These are phyloP conservation scores for Tremella fuciformis DNA, from an alignment of 768 basidiomycete species.

Conservation along the genomic window DNA sequence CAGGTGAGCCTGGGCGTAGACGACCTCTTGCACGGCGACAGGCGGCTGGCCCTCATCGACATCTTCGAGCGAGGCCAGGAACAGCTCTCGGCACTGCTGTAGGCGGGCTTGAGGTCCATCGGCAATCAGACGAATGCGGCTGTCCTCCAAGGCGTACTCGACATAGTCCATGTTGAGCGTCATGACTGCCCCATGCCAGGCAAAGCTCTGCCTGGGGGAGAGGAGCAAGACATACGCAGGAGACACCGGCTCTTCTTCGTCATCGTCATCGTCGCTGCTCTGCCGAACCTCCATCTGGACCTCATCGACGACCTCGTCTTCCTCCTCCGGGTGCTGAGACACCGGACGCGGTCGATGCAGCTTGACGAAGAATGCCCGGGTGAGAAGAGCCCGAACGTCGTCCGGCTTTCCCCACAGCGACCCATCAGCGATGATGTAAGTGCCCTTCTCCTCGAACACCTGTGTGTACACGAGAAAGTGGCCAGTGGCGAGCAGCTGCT, in stretches of 20 bases:
- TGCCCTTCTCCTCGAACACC: conserved; percentile 79
- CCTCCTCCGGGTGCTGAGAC: neutral
- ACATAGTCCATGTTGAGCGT: conserved; percentile 67
- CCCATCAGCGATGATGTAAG: conserved; percentile 80
- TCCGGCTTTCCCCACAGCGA: conserved; percentile 73
- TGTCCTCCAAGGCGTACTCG: conserved; percentile 78
- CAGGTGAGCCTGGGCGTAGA: conserved; percentile 84
- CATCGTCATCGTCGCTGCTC: conserved; percentile 28
- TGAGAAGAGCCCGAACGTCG: conserved; percentile 71
- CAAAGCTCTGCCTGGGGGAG: conserved; percentile 77
- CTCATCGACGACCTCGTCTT: conserved; percentile 29
- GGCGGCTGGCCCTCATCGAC: conserved; percentile 30
- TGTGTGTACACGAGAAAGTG: conserved; percentile 94
- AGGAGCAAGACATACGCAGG: conserved; percentile 73
- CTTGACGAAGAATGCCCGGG: conserved; percentile 65
- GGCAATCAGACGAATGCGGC: conserved; percentile 85
- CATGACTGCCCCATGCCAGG: conserved; percentile 88
- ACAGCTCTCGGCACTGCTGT: conserved; percentile 70
- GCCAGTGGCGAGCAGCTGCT: conserved; percentile 72
- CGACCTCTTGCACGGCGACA: conserved; percentile 53
- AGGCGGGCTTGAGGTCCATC: conserved; percentile 81
- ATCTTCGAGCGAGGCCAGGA: conserved; percentile 61
- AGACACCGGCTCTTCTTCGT: conserved; percentile 31
- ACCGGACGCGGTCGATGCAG: conserved; percentile 16
- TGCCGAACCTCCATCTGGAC: conserved; percentile 46